A percentile compares a stretch with the other conserved stretches of the same genome.
Conservation (phyloP, 495 filamentous ascomycete genomes). For the Penicillium arizonense region DNA sequence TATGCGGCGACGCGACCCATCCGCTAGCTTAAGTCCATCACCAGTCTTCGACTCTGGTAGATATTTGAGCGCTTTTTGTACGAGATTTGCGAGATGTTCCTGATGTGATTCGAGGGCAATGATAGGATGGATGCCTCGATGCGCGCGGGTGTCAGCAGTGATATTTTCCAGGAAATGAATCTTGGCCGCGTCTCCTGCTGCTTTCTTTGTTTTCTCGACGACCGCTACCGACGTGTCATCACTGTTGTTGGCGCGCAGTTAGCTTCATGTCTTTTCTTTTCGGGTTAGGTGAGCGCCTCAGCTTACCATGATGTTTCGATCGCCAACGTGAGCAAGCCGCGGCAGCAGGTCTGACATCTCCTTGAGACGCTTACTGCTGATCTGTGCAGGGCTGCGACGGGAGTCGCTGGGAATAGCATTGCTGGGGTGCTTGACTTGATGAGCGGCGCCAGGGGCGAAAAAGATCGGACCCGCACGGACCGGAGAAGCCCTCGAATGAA, state of each 20-base stretch:
- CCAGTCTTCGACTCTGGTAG: slow-evolving; percentile 43
- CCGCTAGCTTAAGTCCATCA: slow-evolving; percentile 15
- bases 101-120: slow-evolving; percentile 72
- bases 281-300: not conserved
- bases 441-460: slow-evolving; percentile 16
- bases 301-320: slow-evolving; percentile 87
- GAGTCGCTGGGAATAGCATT: slow-evolving; percentile 30
- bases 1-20: slow-evolving; percentile 37
- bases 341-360: slow-evolving; percentile 16
- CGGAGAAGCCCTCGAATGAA: slow-evolving; percentile 22
- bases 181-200: slow-evolving; percentile 34
- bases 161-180: slow-evolving; percentile 81
- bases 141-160: slow-evolving; percentile 69
- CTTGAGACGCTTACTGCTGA: slow-evolving; percentile 8
- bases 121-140: slow-evolving; percentile 76
- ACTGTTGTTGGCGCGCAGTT: slow-evolving; percentile 37
- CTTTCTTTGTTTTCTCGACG: slow-evolving; percentile 53
- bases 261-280: not conserved
- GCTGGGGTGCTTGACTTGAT: slow-evolving; percentile 1
- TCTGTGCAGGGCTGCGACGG: slow-evolving; percentile 22
- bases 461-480: slow-evolving; percentile 33
- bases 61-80: slow-evolving; percentile 58
- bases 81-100: slow-evolving; percentile 59
- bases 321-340: slow-evolving; percentile 68
- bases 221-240: slow-evolving; percentile 94